These are phyloP conservation scores for Oxytropis ochrocephala DNA, from an alignment of 306 rosid species.

Conservation along the genomic window DNA sequence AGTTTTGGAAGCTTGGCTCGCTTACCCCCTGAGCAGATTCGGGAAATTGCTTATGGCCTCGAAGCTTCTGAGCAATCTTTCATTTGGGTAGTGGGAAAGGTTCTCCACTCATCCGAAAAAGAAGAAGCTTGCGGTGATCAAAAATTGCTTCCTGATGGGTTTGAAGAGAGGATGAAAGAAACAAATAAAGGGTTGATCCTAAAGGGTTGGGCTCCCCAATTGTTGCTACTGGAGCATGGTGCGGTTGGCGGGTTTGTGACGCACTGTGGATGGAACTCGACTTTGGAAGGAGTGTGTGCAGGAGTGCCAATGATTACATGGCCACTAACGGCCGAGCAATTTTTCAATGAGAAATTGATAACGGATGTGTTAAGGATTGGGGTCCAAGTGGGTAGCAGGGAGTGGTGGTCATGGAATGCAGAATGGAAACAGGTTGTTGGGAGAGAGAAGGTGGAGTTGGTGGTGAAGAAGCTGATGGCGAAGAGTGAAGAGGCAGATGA, in stretches of 20 bases:
- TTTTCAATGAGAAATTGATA: conserved; percentile 59
- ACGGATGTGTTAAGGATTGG: conserved; percentile 45
- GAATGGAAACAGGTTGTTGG: conserved; percentile 31
- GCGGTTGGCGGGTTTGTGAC: too few species aligned
- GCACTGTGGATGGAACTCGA: too few species aligned
- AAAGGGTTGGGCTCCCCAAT: too few species aligned
- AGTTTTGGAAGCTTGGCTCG: conserved; percentile 51
- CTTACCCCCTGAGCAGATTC: conserved; percentile 29
- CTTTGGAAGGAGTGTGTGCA: too few species aligned
- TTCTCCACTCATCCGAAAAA: not conserved
- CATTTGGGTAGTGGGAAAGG: conserved; percentile 63
- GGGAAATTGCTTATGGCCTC: conserved; percentile 52
- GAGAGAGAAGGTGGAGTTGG: conserved; percentile 44
- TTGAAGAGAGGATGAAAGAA: too few species aligned
- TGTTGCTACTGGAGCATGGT: too few species aligned
- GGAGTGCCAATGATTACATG: conserved; percentile 65
- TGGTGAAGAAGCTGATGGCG: conserved; percentile 44
- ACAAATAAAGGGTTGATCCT: too few species aligned
- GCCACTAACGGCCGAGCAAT: conserved; percentile 73
- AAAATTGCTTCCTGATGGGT: too few species aligned
- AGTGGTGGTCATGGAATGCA: conserved; percentile 35
- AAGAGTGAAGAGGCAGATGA: conserved; percentile 37
- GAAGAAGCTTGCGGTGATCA: conserved; percentile 6
- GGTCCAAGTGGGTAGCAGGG: conserved; percentile 49
- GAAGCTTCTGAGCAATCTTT: conserved; percentile 46